Evolutionary conservation across 768 basidiomycete species (phyloP), one percentile per base, ranked within the genome.

Genomic region (Pulveroboletus sp.): DNA sequence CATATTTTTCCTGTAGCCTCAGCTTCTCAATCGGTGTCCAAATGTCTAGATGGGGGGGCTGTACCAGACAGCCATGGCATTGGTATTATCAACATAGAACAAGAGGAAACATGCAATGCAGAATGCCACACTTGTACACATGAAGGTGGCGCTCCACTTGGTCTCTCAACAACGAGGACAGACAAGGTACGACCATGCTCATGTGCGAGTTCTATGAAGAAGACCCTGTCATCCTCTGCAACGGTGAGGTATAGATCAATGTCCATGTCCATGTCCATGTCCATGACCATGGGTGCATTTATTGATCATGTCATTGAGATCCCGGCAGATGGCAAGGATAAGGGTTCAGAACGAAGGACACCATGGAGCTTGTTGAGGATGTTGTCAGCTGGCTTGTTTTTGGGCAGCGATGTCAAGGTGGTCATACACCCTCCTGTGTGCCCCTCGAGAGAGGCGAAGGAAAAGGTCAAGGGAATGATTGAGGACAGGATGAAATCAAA

Each of bases 31-130:
- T 6, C 40, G 1, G 16, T 33, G 16, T 19, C 53, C n/a, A n/a
- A n/a, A n/a, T 40, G 11, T 27, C 10, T 43, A 19, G 51, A 50
- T 25, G 53, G 68, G 24, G 38, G 67, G 55, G 62, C 62, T 52
- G 40, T 72, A 50, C 59, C 59, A 27, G 61, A 65, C 31, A 64
- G 65, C 48, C 59, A 62, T 34, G 53, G 68, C 24, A 25, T 67
- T 5, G 66, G 62, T 4, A 41, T 8, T 8, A 49, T 65, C 9
- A 53, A 63, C n/a, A 13, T 60, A 10, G 56, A 62, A 5, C 36
- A 35, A 4, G 68, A 69, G 5, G 55, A 63, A 39, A 29, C 20
- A 9, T 57, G 56, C 6, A 57, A 68, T 24, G 41, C 35, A 7
- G 49, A 50, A 11, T 49, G 56, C 36, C 46, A 17, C 17, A 34